Base-by-base conservation (phyloP, 1,284 basidiomycete species). In the Apiotrichum akiyoshidainum region DNA sequence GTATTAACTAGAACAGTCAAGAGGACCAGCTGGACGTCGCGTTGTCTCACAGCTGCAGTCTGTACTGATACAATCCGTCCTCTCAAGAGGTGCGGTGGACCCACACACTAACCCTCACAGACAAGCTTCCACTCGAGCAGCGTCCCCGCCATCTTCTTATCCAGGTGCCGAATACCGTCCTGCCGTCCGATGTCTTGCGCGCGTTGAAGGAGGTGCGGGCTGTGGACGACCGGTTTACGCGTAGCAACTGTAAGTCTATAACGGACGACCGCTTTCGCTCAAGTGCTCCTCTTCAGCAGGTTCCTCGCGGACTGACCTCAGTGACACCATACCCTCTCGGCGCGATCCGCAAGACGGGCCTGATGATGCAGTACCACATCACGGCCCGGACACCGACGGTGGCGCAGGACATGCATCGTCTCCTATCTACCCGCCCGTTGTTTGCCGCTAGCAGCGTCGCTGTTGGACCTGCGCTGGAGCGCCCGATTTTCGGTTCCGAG, bases 311-410 rank as follows among this genome's bases (percentile, higher is more conserved):
- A n/a, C 45, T 46, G 31, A 47, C 17, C 14, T 12, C 42, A 71
- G 69, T 69, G 44, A 66, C 65, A 5, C n/a, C 60, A 8, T 49
- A 52, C 12, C 65, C 68, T 2, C 55, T 66, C 17, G 68, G 68
- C 19, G 46, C 62, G 39, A 52, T 62, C 1, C 61, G 65, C 11
- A 26, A 26, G 21, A 55, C 66, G 2, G 54, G 60, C 7, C 37
- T 71, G 21, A 54, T 55, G 7, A 61, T 56, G 19, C 58, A 57
- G n/a, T 63, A 60, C 54, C 69, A 69, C 56, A 31, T 71, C 31
- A 52, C 64, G 4, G 46, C 57, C 1, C 52, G 49, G 4, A 53
- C 58, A 9, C 42, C 53, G 10, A 31, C 41, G 12, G 33, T 48
- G 14, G 62, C 63, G 4, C 16, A 44, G 22, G n/a, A 45, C 12